Evolutionary conservation across 805 yeast genomes (phyloP), one percentile per base, ranked within the genome.

Genomic region (Candida cerambycidarum): DNA sequence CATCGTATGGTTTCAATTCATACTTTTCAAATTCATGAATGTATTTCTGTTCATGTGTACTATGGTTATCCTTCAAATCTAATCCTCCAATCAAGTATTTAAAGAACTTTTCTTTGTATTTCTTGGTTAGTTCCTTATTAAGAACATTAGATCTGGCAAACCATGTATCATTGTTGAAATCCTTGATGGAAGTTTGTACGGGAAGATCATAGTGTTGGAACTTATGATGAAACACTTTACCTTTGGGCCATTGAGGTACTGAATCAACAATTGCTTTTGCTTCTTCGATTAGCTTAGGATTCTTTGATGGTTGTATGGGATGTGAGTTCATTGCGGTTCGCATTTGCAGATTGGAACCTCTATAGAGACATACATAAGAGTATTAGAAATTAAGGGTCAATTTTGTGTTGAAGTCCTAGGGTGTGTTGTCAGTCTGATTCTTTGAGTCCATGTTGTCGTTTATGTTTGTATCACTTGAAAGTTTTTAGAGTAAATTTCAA

Each of bases 31-130:
- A 45, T 27, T 64, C 69, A 25, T 63, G 60, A 31, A 70, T 63
- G 46, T 69, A 70, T 23, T 61, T 50, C 42, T 51, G 48, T 47
- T 70, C 75, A 38, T 60, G 62, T 15, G 59, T 61, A 13, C 73
- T 61, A 47, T 69, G 75, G 32, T 47, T 47, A 4, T 39, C 38
- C 1, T 31, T 15, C 11, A 41, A 2, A 14, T 45, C 39, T 13
- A 49, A 23, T 9, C 51, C 42, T 8, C 58, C 58, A 18, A 53
- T 41, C 18, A 54, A 38, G 19, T 41, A 48, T 11, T 49, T 41
- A n/a, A 44, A 41, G 13, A 53, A 47, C 16, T 42, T 37, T 10
- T 41, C 30, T 13, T 29, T 31, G 25, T 43, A 46, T 8, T 27
- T 28, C 13, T 14, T 21, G n/a, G 47, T 46, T 12, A 32, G 17